Evolutionary conservation across 495 filamentous ascomycete genomes (phyloP), one percentile per base, ranked within the genome.

Genomic region (Jackrogersella minutella): DNA sequence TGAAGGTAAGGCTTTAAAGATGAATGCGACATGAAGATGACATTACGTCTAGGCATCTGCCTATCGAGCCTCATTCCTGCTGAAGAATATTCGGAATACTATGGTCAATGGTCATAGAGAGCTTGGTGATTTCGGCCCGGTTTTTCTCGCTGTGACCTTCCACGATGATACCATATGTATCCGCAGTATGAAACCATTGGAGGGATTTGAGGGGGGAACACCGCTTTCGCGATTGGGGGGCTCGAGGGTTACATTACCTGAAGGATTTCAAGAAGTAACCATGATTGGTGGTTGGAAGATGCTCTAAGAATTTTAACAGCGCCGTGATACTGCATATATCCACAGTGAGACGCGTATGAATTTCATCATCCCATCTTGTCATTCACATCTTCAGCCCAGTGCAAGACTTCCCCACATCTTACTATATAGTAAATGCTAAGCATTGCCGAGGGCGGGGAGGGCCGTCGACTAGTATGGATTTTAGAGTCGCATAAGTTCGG

Each of bases 31-130:
- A 14, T 26, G 50, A 39, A n/a, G 16, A 14, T 39, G 19, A 37
- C 50, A 39, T 24, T n/a, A 10, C 30, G n/a, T 53, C 50, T 53
- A 8, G 31, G 11, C 21, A 53, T 31, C 4, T 26, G 39, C 7
- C 33, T 24, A 33, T 33, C 16, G 31, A 37, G 50, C 31, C 50
- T 53, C 50, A 14, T 24, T 37, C 33, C 33, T 53, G 50, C 49
- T 52, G 31, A 37, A 33, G 49, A 36, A 14, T 5, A 10, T 11
- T 46, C 24, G 19, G 49, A 36, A 14, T 5, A 10, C 21, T 46
- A 46, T 14, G 41, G n/a, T n/a, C 8, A 2, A 44, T 3, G 7
- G 11, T 10, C 13, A 11, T 46, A 46, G 41, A 26, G 26, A 17
- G 26, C 26, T 30, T 31, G 44, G 44, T 14, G 7, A 16, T 49